Evolutionary conservation across 148 eudicot genomes (phyloP).

Genomic region (Chenopodium quinoa): DNA sequence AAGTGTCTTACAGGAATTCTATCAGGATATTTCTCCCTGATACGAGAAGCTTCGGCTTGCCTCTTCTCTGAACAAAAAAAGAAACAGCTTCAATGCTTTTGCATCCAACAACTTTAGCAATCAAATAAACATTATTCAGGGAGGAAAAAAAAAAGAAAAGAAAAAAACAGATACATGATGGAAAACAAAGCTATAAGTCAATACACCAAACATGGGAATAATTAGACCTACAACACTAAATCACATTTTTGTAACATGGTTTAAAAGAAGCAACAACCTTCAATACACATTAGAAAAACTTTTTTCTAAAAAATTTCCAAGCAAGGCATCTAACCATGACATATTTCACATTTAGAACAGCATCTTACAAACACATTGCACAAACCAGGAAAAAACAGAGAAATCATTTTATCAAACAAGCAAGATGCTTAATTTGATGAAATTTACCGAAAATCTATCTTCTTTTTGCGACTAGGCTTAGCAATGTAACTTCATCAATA

Average conservation of each 20-base stretch:
- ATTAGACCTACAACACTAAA: too few relatives aligned
- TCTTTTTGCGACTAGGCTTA: not conserved
- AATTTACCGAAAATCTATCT: not conserved
- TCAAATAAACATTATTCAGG: not conserved
- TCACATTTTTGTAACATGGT: not conserved
- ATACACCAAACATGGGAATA: not conserved
- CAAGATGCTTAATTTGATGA: not conserved
- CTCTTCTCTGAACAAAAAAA: slow-evolving; percentile 34
- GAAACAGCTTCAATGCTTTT: not conserved
- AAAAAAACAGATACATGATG: not conserved
- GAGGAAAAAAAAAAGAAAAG: too few relatives aligned
- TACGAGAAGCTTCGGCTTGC: slow-evolving; percentile 43
- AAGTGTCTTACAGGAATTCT: slow-evolving; percentile 43
- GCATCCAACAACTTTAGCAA: slow-evolving; percentile 1
- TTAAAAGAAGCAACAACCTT: not conserved
- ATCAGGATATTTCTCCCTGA: slow-evolving; percentile 46
- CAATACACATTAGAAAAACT: not conserved
- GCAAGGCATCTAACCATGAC: not conserved
- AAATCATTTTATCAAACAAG: not conserved
- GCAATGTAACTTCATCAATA: not conserved
- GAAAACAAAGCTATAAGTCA: not conserved
- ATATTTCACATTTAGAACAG: not conserved
- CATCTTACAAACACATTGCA: slow-evolving; percentile 1
- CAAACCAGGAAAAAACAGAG: too few relatives aligned
- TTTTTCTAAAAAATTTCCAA: not conserved